Percentiles rank a stretch among this genome's conserved stretches.
These are phyloP conservation scores for Alternaria burnsii DNA, from an alignment of 2,329 filamentous ascomycete species.

Conservation along the genomic window DNA sequence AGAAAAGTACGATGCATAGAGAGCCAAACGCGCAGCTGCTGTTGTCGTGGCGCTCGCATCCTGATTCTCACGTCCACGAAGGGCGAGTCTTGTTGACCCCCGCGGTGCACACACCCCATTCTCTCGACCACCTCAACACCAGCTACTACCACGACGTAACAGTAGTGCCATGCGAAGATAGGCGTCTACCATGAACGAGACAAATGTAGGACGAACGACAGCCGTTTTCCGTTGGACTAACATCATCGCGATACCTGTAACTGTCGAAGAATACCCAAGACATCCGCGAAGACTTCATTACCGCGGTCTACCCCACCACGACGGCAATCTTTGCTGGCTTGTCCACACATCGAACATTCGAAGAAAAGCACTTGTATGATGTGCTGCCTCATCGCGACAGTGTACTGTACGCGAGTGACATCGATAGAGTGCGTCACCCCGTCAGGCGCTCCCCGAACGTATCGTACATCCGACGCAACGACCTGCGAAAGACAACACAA, in stretches of 20 bases:
- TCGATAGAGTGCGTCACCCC: background rate
- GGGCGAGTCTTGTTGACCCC: conserved; percentile 6
- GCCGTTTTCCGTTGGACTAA: background rate
- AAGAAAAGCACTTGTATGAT: background rate
- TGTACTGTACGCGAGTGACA: background rate
- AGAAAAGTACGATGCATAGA: background rate
- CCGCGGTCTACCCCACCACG: background rate
- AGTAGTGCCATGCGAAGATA: background rate
- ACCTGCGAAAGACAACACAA: background rate
- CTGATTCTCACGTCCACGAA: background rate
- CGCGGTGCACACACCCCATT: conserved; percentile 1
- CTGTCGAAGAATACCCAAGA: background rate
- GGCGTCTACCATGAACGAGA: background rate
- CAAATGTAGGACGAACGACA: background rate
- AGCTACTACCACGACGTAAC: background rate
- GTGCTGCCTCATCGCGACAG: background rate
- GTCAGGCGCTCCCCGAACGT: background rate
- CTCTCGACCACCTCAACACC: background rate
- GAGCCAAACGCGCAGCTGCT: background rate
- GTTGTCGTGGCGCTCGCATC: background rate
- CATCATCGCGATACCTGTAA: background rate
- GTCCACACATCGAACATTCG: background rate
- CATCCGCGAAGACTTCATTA: background rate
- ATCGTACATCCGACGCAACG: background rate
- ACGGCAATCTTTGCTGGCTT: background rate